A percentile compares a stretch with the other conserved stretches of the same genome.
These are phyloP conservation scores for Erodium trifolium DNA, from an alignment of 441 rosid species.

Conservation along the genomic window DNA sequence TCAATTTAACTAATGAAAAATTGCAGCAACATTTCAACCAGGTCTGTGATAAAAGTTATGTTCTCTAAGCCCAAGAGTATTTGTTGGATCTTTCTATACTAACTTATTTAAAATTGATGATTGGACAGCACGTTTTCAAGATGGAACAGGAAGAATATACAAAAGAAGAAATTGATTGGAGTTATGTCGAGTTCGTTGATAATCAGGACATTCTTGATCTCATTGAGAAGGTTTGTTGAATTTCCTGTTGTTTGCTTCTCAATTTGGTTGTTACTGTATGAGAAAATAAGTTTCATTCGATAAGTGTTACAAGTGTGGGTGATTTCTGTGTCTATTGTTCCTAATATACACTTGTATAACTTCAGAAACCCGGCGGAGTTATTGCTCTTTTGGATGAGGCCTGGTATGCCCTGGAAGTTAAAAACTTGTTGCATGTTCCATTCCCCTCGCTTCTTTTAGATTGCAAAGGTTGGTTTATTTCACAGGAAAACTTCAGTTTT, in stretches of 20 bases:
- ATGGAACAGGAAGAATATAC: constrained; percentile 86
- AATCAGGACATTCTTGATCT: constrained; percentile 72
- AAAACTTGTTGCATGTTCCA: neutral
- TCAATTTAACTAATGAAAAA: constrained; percentile 78
- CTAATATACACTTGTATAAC: constrained; percentile 28
- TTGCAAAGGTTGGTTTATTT: neutral
- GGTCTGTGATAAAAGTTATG: constrained; percentile 33
- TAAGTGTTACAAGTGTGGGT: neutral
- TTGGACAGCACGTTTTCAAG: constrained; percentile 63
- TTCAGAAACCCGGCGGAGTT: constrained; percentile 98
- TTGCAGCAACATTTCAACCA: constrained; percentile 80
- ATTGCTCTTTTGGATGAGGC: constrained; percentile 97
- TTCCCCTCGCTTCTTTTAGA: constrained; percentile 12
- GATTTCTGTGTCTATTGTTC: neutral
- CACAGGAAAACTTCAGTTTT: neutral
- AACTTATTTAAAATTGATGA: constrained; percentile 12
- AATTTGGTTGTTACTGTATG: neutral
- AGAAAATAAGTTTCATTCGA: constrained; percentile 5
- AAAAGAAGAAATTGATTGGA: constrained; percentile 72
- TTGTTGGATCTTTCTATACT: constrained; percentile 17
- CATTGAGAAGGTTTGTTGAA: constrained; percentile 43
- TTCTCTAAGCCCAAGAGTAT: constrained; percentile 10
- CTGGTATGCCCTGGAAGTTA: constrained; percentile 48
- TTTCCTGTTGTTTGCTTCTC: constrained; percentile 3
- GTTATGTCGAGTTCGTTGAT: constrained; percentile 67